Evolutionary conservation across 257 asterid species (phyloP).

Genomic region (Eustoma russellianum): DNA sequence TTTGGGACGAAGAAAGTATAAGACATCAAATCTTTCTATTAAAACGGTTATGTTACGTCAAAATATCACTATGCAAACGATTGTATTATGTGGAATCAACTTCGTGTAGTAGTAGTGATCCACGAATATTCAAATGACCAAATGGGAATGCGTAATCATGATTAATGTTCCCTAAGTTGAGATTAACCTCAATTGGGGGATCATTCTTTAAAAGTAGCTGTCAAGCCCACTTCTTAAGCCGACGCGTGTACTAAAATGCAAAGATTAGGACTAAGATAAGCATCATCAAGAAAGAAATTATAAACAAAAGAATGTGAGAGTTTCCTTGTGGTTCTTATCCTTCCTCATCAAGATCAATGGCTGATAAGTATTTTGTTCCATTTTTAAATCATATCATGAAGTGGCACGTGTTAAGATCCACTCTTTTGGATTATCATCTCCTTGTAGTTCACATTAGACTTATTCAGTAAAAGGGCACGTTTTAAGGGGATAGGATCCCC

Average conservation of each 20-base stretch:
- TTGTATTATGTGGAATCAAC: too few relatives aligned
- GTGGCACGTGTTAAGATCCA: not conserved
- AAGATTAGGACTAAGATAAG: constrained; percentile 31
- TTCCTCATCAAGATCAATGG: constrained; percentile 27
- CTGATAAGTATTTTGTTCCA: not conserved
- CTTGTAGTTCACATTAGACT: not conserved
- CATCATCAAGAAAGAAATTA: constrained; percentile 11
- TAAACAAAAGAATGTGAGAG: not conserved
- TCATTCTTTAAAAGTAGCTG: constrained; percentile 16
- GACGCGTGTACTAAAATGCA: constrained; percentile 28
- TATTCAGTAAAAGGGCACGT: too few relatives aligned
- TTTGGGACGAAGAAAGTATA: too few relatives aligned
- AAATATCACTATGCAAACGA: too few relatives aligned
- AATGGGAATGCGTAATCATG: too few relatives aligned
- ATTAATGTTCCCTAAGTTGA: too few relatives aligned
- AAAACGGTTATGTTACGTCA: too few relatives aligned
- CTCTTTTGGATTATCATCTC: not conserved
- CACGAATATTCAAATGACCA: too few relatives aligned
- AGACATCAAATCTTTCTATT: too few relatives aligned
- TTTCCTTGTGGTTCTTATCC: constrained; percentile 41
- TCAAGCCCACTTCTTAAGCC: constrained; percentile 17
- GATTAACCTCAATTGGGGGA: not conserved
- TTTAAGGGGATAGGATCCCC: too few relatives aligned
- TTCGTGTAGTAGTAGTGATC: too few relatives aligned
- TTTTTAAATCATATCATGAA: not conserved